Evolutionary conservation across 1,139 yeast species (phyloP).

Genomic region (Debaryomycetaceae sp.): DNA sequence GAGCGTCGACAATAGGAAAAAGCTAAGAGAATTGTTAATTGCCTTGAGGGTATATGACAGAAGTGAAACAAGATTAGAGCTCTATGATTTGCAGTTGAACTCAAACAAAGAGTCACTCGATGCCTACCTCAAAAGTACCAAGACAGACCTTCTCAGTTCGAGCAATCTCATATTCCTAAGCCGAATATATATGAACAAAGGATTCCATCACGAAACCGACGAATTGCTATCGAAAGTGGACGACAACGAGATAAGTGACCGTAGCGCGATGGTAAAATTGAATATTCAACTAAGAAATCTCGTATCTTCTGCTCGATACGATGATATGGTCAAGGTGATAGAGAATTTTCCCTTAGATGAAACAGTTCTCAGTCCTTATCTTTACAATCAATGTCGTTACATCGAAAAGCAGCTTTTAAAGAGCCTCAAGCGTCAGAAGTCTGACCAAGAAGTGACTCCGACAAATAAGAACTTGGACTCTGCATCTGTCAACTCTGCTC

Average conservation of each 20-base stretch:
- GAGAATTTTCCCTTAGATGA: constrained; percentile 30
- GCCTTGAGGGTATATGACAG: constrained; percentile 13
- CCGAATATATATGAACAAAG: constrained; percentile 29
- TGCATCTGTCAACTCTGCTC: not conserved
- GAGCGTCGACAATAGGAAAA: constrained; percentile 17
- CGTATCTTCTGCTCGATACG: constrained; percentile 17
- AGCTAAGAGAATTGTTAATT: constrained; percentile 18
- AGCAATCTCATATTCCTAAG: constrained; percentile 30
- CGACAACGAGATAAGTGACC: constrained; percentile 22
- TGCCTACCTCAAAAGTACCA: not conserved
- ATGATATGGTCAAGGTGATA: constrained; percentile 16
- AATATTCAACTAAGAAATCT: constrained; percentile 21
- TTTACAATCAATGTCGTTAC: constrained; percentile 28
- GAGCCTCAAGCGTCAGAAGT: constrained; percentile 8
- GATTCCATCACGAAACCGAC: constrained; percentile 22
- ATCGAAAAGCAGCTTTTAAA: constrained; percentile 23
- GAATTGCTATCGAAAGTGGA: constrained; percentile 21
- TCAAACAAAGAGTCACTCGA: constrained; percentile 5
- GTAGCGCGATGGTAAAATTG: constrained; percentile 22
- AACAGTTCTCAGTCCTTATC: constrained; percentile 32
- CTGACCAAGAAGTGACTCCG: constrained; percentile 1
- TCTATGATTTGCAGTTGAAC: constrained; percentile 13
- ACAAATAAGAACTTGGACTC: not conserved
- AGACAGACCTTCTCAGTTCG: constrained; percentile 14
- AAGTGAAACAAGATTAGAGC: constrained; percentile 13